Evolutionary conservation across 768 basidiomycete genomes (phyloP).

Genomic region (Lentinula detonsa): DNA sequence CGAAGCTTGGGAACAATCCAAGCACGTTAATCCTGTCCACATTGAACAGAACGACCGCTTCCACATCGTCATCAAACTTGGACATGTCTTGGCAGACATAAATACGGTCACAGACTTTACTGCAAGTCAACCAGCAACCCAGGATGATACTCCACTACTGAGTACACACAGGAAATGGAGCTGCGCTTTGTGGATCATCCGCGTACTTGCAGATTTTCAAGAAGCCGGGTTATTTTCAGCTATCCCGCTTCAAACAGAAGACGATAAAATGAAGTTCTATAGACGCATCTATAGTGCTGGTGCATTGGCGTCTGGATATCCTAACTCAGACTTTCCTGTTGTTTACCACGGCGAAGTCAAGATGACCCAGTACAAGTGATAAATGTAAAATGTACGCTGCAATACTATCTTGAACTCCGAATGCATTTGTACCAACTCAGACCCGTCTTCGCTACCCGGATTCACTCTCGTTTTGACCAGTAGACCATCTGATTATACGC

Average conservation of each 20-base stretch:
- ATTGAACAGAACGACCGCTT: neutral
- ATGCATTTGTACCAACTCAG: neutral
- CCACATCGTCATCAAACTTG: neutral
- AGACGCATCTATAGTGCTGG: neutral
- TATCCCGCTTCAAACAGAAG: neutral
- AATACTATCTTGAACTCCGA: neutral
- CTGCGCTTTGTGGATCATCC: neutral
- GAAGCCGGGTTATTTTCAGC: neutral
- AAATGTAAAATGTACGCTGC: too few species aligned
- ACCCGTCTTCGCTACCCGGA: neutral
- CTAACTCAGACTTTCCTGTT: neutral
- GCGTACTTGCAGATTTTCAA: neutral
- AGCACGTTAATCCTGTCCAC: neutral
- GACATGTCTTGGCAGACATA: neutral
- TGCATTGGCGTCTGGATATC: neutral
- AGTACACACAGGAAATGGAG: neutral
- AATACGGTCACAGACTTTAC: neutral
- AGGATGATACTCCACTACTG: neutral
- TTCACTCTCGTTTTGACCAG: neutral
- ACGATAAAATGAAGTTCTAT: neutral
- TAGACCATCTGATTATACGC: neutral
- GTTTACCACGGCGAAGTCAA: neutral
- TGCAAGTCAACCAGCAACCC: neutral
- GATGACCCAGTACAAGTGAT: neutral
- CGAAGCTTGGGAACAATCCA: neutral